Percentiles rank a stretch among this genome's conserved stretches.
These are phyloP conservation scores for Sporothrix mexicana DNA, from an alignment of 2,329 filamentous ascomycete species.

Conservation along the genomic window DNA sequence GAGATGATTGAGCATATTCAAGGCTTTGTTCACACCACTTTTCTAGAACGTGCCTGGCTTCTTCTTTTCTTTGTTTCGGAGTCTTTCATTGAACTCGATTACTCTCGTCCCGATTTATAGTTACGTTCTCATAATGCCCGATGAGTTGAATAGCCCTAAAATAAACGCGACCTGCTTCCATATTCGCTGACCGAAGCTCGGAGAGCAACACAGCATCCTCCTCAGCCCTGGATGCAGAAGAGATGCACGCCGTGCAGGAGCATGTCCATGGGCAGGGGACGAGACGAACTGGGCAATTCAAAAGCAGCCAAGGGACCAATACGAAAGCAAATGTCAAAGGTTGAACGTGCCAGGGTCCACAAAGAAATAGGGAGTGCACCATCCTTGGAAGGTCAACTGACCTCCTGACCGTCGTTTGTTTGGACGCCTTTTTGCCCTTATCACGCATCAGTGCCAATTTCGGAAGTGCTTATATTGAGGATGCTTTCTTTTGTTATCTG, in stretches of 20 bases:
- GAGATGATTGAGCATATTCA: too few species aligned
- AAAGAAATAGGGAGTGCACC: not conserved
- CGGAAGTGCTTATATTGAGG: not conserved
- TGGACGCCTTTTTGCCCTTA: not conserved
- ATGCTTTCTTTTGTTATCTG: not conserved
- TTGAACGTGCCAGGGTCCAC: not conserved
- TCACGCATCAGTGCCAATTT: not conserved
- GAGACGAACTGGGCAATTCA: not conserved
- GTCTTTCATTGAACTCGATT: too few species aligned
- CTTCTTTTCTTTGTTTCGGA: not conserved
- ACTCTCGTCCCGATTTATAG: too few species aligned
- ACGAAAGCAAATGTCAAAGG: not conserved
- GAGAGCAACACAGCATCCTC: not conserved
- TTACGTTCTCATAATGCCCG: too few species aligned
- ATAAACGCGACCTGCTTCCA: constrained; percentile 16
- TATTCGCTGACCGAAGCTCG: constrained; percentile 12
- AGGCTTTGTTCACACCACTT: too few species aligned
- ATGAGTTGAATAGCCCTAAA: not conserved
- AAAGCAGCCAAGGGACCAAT: not conserved
- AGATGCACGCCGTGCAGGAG: not conserved
- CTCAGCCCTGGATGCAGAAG: not conserved
- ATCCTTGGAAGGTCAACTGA: constrained; percentile 7
- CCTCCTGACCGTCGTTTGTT: not conserved
- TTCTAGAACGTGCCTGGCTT: not conserved
- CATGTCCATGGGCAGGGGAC: not conserved